phyloP scores from a whole-genome alignment of 192 early-diverging fungal genomes.

The Coemansia umbellata region DNA sequence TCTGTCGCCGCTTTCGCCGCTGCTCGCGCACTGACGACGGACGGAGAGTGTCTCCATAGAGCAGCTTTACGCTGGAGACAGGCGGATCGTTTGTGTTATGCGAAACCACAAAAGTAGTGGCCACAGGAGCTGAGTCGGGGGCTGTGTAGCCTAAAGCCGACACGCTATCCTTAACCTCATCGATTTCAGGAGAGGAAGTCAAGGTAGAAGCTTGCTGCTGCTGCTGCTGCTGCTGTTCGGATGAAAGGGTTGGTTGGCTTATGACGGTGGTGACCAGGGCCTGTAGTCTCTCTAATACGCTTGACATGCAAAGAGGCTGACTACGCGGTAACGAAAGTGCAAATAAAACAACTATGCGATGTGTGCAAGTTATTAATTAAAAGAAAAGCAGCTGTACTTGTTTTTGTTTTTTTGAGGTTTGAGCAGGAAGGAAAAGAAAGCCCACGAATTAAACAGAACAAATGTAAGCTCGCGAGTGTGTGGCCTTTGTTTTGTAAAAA shows the following conservation, averaged over 20 bases:
- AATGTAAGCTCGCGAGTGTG: no score
- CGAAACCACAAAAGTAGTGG: no score
- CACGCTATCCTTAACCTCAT: not conserved
- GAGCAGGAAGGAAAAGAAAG: no score
- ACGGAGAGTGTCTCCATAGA: slow-evolving; percentile 9
- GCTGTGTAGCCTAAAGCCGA: not conserved
- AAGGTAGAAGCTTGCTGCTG: not conserved
- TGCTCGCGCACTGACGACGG: not conserved
- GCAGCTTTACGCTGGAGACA: not conserved
- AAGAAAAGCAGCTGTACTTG: no score
- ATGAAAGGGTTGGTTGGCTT: not conserved
- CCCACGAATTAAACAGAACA: no score
- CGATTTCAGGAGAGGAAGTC: not conserved
- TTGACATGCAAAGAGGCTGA: slow-evolving; percentile 7
- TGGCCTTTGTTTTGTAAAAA: no score
- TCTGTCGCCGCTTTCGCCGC: slow-evolving; percentile 15
- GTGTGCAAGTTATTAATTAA: no score
- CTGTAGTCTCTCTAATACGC: slow-evolving; percentile 33
- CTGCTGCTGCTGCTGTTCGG: not conserved
- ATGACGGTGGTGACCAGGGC: slow-evolving; percentile 17
- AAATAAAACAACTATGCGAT: no score
- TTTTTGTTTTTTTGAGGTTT: no score
- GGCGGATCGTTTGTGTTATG: not conserved
- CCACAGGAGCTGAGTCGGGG: not conserved
- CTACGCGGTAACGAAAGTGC: no score